A percentile compares a stretch with the other conserved stretches of the same genome.
Evolutionary conservation across 441 rosid species (phyloP).

Genomic region (Populus trichocarpa): DNA sequence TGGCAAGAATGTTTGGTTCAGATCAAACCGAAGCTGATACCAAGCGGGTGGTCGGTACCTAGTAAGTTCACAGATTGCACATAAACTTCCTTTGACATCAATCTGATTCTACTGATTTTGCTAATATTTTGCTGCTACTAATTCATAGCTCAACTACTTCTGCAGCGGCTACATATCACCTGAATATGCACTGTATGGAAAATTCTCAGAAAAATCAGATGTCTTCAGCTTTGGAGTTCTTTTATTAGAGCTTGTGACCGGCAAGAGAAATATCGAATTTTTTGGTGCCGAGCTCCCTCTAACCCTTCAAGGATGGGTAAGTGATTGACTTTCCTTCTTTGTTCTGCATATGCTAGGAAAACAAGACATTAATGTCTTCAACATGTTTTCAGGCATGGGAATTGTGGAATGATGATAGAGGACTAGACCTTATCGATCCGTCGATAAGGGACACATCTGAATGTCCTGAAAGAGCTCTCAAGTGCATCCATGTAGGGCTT

Average conservation of each 20-base stretch:
- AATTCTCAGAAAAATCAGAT: conserved; percentile 4
- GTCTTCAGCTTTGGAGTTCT: conserved; percentile 3
- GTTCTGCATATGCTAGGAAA: background rate
- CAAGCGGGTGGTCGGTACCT: background rate
- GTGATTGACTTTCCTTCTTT: background rate
- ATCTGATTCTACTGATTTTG: background rate
- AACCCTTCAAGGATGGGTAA: background rate
- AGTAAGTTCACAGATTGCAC: background rate
- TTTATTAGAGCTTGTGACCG: background rate
- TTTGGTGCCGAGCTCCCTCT: background rate
- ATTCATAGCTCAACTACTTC: background rate
- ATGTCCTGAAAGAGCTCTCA: background rate
- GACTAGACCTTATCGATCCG: background rate
- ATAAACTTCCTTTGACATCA: background rate
- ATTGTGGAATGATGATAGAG: background rate
- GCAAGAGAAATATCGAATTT: background rate
- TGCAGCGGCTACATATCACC: background rate
- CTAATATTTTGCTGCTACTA: background rate
- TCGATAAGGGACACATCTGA: background rate
- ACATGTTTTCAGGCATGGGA: conserved; percentile 1
- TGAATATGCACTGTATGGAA: background rate
- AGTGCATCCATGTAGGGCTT: background rate
- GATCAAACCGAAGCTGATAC: background rate
- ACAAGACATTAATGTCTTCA: background rate
- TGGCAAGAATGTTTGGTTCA: background rate